Conservation (phyloP, 2,329 filamentous ascomycete genomes). For the Penicillium palitans region DNA sequence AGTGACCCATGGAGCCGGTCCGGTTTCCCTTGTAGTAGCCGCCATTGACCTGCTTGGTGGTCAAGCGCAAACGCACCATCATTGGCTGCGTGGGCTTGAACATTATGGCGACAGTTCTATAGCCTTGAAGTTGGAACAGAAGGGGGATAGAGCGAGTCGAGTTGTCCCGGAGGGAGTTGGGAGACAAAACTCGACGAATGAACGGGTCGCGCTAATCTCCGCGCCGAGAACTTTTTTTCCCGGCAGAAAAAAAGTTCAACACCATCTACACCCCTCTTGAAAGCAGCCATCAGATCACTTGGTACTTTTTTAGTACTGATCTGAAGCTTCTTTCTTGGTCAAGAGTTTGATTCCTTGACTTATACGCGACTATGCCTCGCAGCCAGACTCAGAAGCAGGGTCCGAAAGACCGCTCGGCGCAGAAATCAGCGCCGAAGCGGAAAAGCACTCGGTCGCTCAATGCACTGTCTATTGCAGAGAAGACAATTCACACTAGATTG, state of each 20-base stretch:
- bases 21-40: conserved; percentile 98
- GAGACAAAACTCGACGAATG: conserved; percentile 17
- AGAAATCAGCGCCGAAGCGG: conserved; percentile 52
- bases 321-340: conserved; percentile 3
- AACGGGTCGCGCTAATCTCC: conserved; percentile 34
- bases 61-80: conserved; percentile 73
- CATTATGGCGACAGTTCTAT: conserved; percentile 30
- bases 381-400: conserved; percentile 42
- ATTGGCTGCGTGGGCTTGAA: conserved; percentile 54
- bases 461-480: conserved; percentile 65
- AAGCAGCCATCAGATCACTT: conserved; percentile 14
- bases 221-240: conserved; percentile 40
- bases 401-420: conserved; percentile 39
- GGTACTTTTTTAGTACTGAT: conserved; percentile 5
- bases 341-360: conserved; percentile 2
- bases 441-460: conserved; percentile 53
- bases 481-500: conserved; percentile 53
- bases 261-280: conserved; percentile 17
- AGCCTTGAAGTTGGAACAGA: conserved; percentile 2
- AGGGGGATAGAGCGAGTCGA: conserved; percentile 22
- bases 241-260: conserved; percentile 32
- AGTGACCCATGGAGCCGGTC: conserved; percentile 83
- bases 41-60: conserved; percentile 88
- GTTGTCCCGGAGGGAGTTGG: conserved; percentile 13
- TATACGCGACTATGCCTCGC: conserved; percentile 40